phyloP scores from a whole-genome alignment of 2,329 filamentous ascomycete genomes.

The Polytolypa hystricis region DNA sequence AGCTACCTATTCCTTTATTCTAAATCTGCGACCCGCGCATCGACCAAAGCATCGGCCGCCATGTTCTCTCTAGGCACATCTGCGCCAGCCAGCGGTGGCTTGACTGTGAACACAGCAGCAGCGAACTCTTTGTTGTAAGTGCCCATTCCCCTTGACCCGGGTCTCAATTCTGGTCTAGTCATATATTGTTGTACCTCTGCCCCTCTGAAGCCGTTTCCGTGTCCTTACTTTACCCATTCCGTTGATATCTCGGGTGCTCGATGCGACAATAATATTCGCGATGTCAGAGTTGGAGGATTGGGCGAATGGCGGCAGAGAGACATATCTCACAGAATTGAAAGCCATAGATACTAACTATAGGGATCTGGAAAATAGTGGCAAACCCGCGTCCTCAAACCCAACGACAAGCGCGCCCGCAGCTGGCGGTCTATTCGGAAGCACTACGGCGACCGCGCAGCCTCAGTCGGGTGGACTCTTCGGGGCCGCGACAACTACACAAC shows the following conservation, averaged over 20 bases:
- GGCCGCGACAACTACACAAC: conserved; percentile 9
- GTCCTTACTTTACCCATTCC: too few relatives aligned
- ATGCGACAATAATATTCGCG: neutral
- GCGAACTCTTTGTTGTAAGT: conserved; percentile 15
- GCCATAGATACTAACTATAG: conserved; percentile 1
- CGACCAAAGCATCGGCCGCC: neutral
- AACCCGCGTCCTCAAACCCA: conserved; percentile 6
- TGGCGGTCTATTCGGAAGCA: conserved; percentile 20
- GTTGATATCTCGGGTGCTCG: too few relatives aligned
- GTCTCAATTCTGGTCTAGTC: neutral
- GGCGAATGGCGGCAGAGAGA: neutral
- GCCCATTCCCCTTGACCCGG: too few relatives aligned
- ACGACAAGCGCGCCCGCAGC: neutral
- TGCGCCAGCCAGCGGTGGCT: conserved; percentile 8
- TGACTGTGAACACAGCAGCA: conserved; percentile 12
- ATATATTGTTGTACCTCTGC: neutral
- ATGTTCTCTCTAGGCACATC: conserved; percentile 12
- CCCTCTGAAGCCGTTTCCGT: neutral
- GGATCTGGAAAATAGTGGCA: conserved; percentile 4
- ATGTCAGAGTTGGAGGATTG: neutral
- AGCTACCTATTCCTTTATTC: too few relatives aligned
- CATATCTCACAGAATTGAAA: neutral
- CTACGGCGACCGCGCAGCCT: conserved; percentile 22
- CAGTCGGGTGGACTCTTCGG: conserved; percentile 24
- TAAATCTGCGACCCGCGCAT: too few relatives aligned